Evolutionary conservation across 2,329 filamentous ascomycete genomes (phyloP), one percentile per base, ranked within the genome.

Genomic region (Basipetospora sp.): DNA sequence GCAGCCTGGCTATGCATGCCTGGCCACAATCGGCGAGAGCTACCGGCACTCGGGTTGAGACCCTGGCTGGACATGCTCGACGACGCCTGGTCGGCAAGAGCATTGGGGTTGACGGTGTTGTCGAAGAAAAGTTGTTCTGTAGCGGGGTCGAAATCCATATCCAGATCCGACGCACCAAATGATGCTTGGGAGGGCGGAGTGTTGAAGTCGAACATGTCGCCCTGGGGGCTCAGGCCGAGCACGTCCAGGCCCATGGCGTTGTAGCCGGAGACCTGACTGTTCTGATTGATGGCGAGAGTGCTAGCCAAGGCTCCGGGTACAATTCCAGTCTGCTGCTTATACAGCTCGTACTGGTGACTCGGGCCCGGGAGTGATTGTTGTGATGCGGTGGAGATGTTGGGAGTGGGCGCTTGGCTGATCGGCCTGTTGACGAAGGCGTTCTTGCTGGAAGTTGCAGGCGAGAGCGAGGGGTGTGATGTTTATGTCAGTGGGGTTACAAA

Each of bases 261-360:
- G 50, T 69, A 76, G 36, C 66, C 67, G 31, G 64, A 60, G 48
- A 75, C 64, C 51, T 69, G 66, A 31, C 58, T 53, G 47, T 57
- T 69, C 52, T 80, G 69, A 56, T 82, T 86, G 49, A 90, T 72
- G 26, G 82, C 80, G 53, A 90, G 72, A 10, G 87, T 81, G 57
- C 74, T 82, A 30, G 80, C 77, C 44, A 90, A 65, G 37, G 85
- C 87, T 44, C 86, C 86, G 2, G 84, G 79, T 0, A 90, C 84
- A 20, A 94, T 77, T 45, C 87, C 86, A 3, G 90, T 94, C 64
- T 94, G 87, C 56, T 98, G 90, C 63, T 85, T 83, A 65, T 94
- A 92, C 53, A 84, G 77, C 51, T 86, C 83, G 66, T 96, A 96
- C 60, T 93, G 84, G 63, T 94, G 87, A 58, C 85, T 94, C 8